Percentiles rank a stretch among this genome's conserved stretches.
phyloP scores from a whole-genome alignment of 257 asterid species.

The Solanum bukasovii region DNA sequence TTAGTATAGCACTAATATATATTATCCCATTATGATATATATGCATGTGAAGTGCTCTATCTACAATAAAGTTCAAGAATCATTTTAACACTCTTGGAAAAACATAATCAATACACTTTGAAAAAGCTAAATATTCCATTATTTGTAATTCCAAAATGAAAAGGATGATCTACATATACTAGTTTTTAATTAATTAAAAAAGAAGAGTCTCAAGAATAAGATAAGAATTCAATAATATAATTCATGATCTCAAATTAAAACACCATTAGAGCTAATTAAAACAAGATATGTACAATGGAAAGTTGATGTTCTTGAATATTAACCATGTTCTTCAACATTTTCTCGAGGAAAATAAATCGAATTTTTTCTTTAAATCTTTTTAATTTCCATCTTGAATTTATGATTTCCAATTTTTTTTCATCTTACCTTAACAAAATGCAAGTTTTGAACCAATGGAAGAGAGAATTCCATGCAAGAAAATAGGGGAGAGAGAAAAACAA shows the following conservation, averaged over 20 bases:
- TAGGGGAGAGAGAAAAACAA: not conserved
- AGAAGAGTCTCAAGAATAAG: not conserved
- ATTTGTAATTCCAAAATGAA: not conserved
- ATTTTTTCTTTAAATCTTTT: not conserved
- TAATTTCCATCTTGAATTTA: not conserved
- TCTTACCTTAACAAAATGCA: conserved; percentile 11
- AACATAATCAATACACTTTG: conserved; percentile 12
- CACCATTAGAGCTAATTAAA: not conserved
- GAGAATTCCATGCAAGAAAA: conserved; percentile 12
- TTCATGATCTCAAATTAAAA: not conserved
- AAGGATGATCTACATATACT: not conserved
- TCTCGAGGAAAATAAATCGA: not conserved
- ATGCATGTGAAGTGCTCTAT: conserved; percentile 25
- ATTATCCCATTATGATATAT: not conserved
- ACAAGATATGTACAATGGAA: conserved; percentile 22
- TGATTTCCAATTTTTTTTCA: not conserved
- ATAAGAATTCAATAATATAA: not conserved
- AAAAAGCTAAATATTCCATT: conserved; percentile 28
- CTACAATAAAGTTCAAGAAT: conserved; percentile 13
- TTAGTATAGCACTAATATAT: conserved; percentile 18
- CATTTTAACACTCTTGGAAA: conserved; percentile 5
- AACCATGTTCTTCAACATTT: conserved; percentile 42
- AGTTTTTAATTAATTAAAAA: not conserved
- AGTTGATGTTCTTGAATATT: conserved; percentile 40
- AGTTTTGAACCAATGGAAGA: conserved; percentile 20